Conservation (phyloP, 2,329 filamentous ascomycete genomes). For the Chrysosphaeria jannelii region DNA sequence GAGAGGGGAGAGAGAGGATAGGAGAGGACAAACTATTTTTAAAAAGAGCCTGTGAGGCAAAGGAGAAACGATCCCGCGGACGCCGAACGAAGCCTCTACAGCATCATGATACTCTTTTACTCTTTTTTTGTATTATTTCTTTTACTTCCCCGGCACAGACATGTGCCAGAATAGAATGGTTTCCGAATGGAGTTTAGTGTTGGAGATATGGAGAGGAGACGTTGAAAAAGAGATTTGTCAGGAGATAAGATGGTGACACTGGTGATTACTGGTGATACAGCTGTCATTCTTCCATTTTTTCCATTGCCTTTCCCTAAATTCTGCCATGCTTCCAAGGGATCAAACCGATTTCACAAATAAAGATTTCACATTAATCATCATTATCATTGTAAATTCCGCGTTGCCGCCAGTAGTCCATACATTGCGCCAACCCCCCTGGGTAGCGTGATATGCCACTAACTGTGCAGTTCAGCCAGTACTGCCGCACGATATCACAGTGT, state of each 20-base stretch:
- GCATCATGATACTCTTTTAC: neutral
- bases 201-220: too few species aligned
- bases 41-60: neutral
- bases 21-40: neutral
- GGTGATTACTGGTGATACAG: neutral
- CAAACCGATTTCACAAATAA: neutral
- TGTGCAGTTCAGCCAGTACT: constrained; percentile 12
- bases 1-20: neutral
- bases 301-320: neutral
- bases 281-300: neutral
- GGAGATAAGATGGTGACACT: too few species aligned
- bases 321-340: neutral
- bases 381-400: too few species aligned
- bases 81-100: too few species aligned
- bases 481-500: constrained; percentile 10
- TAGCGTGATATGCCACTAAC: constrained; percentile 11
- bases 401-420: constrained; percentile 3
- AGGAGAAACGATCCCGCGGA: neutral
- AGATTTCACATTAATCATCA: too few species aligned
- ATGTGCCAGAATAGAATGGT: neutral
- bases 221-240: too few species aligned
- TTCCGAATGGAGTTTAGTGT: too few species aligned
- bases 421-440: constrained; percentile 3
- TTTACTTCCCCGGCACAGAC: neutral
- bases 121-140: neutral